Evolutionary conservation across 2,329 filamentous ascomycete species (phyloP).

Genomic region (Xylogone sp.): DNA sequence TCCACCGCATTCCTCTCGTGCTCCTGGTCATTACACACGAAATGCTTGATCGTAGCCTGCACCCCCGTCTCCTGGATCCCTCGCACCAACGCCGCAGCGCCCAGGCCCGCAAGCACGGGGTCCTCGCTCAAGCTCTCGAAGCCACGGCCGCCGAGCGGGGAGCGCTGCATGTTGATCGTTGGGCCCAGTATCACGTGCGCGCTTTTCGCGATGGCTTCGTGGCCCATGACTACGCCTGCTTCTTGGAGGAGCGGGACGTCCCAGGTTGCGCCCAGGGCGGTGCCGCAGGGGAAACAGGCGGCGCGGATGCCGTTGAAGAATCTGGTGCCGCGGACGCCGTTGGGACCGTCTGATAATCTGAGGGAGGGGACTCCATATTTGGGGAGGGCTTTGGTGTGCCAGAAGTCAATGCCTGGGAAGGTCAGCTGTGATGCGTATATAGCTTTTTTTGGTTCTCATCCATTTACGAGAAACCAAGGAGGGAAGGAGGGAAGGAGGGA

Average conservation of each 20-base stretch:
- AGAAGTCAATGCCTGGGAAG: constrained; percentile 25
- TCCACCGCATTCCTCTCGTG: constrained; percentile 33
- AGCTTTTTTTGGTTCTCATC: too few species aligned
- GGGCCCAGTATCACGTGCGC: constrained; percentile 70
- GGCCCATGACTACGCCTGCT: constrained; percentile 62
- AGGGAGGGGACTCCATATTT: constrained; percentile 27
- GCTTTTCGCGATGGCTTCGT: constrained; percentile 64
- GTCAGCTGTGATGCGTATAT: too few species aligned
- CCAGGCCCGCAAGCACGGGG: constrained; percentile 40
- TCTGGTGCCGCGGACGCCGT: constrained; percentile 29
- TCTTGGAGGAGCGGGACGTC: constrained; percentile 58
- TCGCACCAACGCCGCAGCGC: constrained; percentile 39
- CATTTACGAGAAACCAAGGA: too few species aligned
- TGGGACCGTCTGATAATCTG: constrained; percentile 31
- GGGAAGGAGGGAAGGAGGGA: too few species aligned
- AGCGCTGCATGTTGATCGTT: constrained; percentile 46
- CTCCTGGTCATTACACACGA: constrained; percentile 41
- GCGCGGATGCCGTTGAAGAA: constrained; percentile 37
- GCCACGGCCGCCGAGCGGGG: constrained; percentile 43
- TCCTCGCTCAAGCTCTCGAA: constrained; percentile 47
- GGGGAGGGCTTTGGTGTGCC: constrained; percentile 29
- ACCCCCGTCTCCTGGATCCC: constrained; percentile 42
- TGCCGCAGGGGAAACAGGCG: constrained; percentile 40
- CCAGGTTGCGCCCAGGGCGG: constrained; percentile 59
- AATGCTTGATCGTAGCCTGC: constrained; percentile 43